phyloP scores from a whole-genome alignment of 2,329 filamentous ascomycete genomes.

The Venturia nashicola region DNA sequence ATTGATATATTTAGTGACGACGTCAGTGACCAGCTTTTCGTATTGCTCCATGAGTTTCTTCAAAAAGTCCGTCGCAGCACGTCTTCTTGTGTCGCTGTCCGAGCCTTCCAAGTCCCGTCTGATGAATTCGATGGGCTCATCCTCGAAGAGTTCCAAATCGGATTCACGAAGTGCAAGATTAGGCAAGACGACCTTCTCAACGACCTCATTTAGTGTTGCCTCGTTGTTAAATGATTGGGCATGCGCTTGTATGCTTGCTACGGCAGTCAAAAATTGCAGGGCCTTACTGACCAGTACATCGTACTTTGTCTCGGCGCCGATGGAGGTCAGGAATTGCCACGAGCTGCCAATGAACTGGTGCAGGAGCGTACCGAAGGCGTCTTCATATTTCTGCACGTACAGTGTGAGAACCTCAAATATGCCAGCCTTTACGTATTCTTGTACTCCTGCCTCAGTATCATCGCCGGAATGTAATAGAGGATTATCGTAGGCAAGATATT shows the following conservation, averaged over 20 bases:
- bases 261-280: constrained; percentile 83
- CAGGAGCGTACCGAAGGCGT: constrained; percentile 74
- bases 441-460: constrained; percentile 71
- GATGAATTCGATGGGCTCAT: constrained; percentile 98
- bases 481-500: constrained; percentile 86
- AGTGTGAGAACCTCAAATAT: constrained; percentile 87
- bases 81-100: constrained; percentile 82
- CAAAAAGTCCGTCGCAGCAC: constrained; percentile 90
- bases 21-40: constrained; percentile 68
- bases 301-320: constrained; percentile 81
- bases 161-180: constrained; percentile 87
- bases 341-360: constrained; percentile 78
- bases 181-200: constrained; percentile 90
- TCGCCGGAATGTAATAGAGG: constrained; percentile 72
- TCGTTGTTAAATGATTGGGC: constrained; percentile 77
- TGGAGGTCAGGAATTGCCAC: constrained; percentile 80
- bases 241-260: constrained; percentile 66
- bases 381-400: constrained; percentile 89
- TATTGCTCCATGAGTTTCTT: constrained; percentile 82
- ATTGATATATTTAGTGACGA: constrained; percentile 78
- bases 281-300: constrained; percentile 91
- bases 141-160: constrained; percentile 91
- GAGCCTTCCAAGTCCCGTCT: constrained; percentile 89
- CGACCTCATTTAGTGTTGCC: constrained; percentile 67
- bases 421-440: constrained; percentile 82